Conservation (phyloP, 2,329 filamentous ascomycete species). For the Pseudocercospora fuligena region DNA sequence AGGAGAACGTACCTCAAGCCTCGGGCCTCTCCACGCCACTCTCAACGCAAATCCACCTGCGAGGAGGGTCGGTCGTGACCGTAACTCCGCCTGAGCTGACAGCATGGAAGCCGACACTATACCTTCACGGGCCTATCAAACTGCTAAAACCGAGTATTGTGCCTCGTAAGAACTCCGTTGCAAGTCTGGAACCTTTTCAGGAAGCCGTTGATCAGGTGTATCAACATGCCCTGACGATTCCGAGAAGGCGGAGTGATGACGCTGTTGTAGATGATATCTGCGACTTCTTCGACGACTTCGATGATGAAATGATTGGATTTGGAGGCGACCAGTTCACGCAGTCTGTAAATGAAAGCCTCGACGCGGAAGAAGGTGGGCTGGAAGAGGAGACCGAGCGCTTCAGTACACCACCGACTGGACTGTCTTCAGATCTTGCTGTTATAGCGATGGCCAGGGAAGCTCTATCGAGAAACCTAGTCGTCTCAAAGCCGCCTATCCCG, state of each 20-base stretch:
- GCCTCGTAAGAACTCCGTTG: conserved; percentile 47
- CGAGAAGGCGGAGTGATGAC: conserved; percentile 42
- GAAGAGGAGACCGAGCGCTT: conserved; percentile 28
- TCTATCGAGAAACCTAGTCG: conserved; percentile 12
- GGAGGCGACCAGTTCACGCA: conserved; percentile 29
- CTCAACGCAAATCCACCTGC: conserved; percentile 40
- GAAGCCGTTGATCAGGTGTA: conserved; percentile 40
- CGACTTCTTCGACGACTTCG: conserved; percentile 48
- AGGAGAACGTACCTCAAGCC: conserved; percentile 31
- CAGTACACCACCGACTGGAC: conserved; percentile 31
- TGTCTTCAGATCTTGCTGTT: conserved; percentile 21
- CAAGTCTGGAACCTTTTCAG: conserved; percentile 47
- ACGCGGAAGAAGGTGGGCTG: conserved; percentile 27
- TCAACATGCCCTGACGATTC: conserved; percentile 34
- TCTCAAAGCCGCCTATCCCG: conserved; percentile 18
- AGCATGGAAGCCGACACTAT: conserved; percentile 43
- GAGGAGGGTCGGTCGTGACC: conserved; percentile 42
- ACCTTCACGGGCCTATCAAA: conserved; percentile 50
- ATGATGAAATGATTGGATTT: conserved; percentile 39
- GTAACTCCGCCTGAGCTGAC: conserved; percentile 42
- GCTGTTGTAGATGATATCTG: conserved; percentile 47
- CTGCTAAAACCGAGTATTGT: conserved; percentile 42
- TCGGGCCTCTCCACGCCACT: conserved; percentile 30
- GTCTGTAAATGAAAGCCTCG: conserved; percentile 6
- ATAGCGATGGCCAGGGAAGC: conserved; percentile 36